Conservation (phyloP, 2,329 filamentous ascomycete species). For the Clarireedia monteithiana region DNA sequence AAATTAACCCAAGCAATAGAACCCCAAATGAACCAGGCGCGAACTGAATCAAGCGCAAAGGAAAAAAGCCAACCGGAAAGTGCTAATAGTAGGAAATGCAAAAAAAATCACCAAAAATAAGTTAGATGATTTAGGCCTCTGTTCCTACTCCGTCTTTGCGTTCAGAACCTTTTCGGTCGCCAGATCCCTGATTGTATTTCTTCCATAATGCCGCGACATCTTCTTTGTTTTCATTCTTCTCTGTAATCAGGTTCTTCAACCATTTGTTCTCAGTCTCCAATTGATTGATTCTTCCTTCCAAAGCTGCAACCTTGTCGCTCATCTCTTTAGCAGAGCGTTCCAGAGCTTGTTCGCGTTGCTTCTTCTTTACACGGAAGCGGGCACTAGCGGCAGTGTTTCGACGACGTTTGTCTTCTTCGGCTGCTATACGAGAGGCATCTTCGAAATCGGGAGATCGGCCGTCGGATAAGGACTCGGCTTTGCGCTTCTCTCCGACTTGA, state of each 20-base stretch:
- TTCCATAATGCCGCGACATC: conserved; percentile 34
- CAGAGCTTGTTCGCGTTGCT: conserved; percentile 82
- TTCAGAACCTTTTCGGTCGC: conserved; percentile 24
- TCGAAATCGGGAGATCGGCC: conserved; percentile 43
- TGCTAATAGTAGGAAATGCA: neutral
- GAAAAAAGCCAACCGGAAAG: neutral
- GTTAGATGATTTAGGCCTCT: conserved; percentile 14
- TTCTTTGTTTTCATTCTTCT: conserved; percentile 58
- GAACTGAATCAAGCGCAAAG: conserved; percentile 12
- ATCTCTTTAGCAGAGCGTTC: conserved; percentile 78
- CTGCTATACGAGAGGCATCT: conserved; percentile 63
- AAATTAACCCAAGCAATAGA: neutral
- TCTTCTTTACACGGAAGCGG: conserved; percentile 91
- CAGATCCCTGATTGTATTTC: conserved; percentile 31
- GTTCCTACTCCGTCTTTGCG: conserved; percentile 29
- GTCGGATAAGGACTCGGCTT: conserved; percentile 29
- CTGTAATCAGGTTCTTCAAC: conserved; percentile 72
- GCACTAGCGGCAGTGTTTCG: conserved; percentile 85
- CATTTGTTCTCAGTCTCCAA: conserved; percentile 80
- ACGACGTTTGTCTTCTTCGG: conserved; percentile 84
- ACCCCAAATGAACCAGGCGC: conserved; percentile 8
- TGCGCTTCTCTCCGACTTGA: conserved; percentile 24
- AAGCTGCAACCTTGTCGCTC: conserved; percentile 64
- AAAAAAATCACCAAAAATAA: neutral
- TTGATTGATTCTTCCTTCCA: conserved; percentile 67